phyloP scores from a whole-genome alignment of 192 early-diverging fungal species.

The Dispira parvispora region DNA sequence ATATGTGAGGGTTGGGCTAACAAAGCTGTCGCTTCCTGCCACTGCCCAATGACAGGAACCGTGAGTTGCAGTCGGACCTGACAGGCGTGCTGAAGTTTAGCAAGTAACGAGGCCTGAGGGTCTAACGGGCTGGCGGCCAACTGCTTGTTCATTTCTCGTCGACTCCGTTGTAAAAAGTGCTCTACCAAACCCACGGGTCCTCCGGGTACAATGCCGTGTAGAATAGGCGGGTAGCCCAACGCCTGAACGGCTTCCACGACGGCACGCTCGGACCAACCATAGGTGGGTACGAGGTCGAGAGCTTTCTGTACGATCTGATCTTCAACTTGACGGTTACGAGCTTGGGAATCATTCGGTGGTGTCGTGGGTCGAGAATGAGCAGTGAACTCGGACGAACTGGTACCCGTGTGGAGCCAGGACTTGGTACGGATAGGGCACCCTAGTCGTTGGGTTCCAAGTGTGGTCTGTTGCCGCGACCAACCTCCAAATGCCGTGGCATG shows the following conservation, averaged over 20 bases:
- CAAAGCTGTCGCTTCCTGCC: constrained; percentile 64
- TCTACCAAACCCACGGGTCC: constrained; percentile 55
- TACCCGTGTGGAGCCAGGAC: no score
- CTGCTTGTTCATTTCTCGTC: constrained; percentile 36
- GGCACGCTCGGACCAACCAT: constrained; percentile 62
- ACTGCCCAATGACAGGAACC: constrained; percentile 46
- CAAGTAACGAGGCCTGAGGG: constrained; percentile 21
- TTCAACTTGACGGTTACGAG: no score
- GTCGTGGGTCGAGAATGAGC: no score
- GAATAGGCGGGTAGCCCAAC: constrained; percentile 50
- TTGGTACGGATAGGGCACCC: no score
- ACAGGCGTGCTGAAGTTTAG: constrained; percentile 43
- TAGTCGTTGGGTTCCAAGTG: no score
- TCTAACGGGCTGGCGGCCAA: constrained; percentile 36
- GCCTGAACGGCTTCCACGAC: constrained; percentile 41
- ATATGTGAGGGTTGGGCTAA: constrained; percentile 70
- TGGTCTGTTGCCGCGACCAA: no score
- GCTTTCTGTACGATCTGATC: constrained; percentile 40
- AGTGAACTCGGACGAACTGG: no score
- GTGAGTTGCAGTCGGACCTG: constrained; percentile 50
- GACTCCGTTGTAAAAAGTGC: constrained; percentile 52
- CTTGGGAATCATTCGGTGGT: no score
- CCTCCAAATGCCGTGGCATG: no score
- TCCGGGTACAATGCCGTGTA: constrained; percentile 46
- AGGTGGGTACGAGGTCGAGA: constrained; percentile 40